phyloP scores from a whole-genome alignment of 305 asterid genomes.

The Fraxinus albicans region DNA sequence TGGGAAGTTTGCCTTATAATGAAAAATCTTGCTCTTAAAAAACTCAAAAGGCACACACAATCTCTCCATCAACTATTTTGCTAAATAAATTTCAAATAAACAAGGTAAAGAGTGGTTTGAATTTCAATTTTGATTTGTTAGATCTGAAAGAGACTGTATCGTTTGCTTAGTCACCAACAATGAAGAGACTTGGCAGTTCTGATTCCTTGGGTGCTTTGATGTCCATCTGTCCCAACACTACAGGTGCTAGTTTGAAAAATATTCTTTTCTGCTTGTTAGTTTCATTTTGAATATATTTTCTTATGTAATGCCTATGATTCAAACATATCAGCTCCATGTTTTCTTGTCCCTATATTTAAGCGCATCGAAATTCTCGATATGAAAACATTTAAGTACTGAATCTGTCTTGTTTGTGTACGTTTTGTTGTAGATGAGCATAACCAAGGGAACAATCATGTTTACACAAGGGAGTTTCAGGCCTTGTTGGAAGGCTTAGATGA shows the following conservation, averaged over 20 bases:
- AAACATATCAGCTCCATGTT: conserved; percentile 36
- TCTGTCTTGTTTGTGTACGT: neutral
- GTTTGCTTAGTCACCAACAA: conserved; percentile 33
- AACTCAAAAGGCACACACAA: neutral
- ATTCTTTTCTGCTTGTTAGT: conserved; percentile 18
- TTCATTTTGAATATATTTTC: conserved; percentile 15
- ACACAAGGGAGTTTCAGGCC: conserved; percentile 61
- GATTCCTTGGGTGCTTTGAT: conserved; percentile 82
- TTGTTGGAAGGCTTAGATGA: conserved; percentile 79
- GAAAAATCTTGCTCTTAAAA: conserved; percentile 10
- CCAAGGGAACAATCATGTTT: conserved; percentile 41
- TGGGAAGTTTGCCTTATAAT: conserved; percentile 36
- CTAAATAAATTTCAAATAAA: conserved; percentile 4
- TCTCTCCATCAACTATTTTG: conserved; percentile 2
- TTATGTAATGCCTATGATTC: conserved; percentile 20
- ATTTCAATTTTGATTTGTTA: conserved; percentile 5
- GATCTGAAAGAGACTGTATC: neutral
- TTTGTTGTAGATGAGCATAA: conserved; percentile 49
- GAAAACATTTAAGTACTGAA: conserved; percentile 13
- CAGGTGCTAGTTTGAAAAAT: conserved; percentile 51
- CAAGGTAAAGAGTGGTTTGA: neutral
- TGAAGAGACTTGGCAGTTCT: conserved; percentile 78
- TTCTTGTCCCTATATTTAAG: conserved; percentile 30
- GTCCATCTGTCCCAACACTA: conserved; percentile 77
- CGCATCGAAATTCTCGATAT: conserved; percentile 3